Evolutionary conservation across 2,329 filamentous ascomycete species (phyloP).

Genomic region (Trichoderma simmonsii): DNA sequence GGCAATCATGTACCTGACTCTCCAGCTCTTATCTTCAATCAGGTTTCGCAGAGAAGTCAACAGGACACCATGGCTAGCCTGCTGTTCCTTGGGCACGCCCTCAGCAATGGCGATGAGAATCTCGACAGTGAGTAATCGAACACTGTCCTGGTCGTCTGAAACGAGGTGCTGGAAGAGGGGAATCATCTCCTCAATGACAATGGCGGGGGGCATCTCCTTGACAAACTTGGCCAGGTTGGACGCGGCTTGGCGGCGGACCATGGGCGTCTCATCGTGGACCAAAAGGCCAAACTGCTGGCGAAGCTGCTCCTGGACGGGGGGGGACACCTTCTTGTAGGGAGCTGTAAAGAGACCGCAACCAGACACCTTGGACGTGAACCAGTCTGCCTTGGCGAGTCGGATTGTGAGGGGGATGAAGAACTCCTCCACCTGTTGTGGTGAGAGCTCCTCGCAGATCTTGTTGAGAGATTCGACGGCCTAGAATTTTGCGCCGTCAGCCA

Average conservation of each 20-base stretch:
- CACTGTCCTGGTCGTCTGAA: constrained; percentile 95
- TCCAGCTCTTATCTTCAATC: constrained; percentile 99
- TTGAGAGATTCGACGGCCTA: constrained; percentile 98
- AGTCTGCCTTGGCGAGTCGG: constrained; percentile 97
- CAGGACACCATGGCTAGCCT: constrained; percentile 90
- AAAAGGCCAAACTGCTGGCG: constrained; percentile 88
- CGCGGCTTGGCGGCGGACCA: constrained; percentile 95
- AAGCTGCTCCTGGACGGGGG: constrained; percentile 84
- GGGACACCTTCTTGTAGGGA: constrained; percentile 87
- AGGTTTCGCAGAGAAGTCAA: constrained; percentile 85
- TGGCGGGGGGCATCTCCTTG: constrained; percentile 87
- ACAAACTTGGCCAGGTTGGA: constrained; percentile 97
- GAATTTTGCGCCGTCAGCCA: constrained; percentile 17
- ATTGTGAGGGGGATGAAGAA: constrained; percentile 95
- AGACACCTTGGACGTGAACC: constrained; percentile 99
- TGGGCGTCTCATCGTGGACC: constrained; percentile 97
- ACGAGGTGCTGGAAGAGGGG: constrained; percentile 96
- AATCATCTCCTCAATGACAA: constrained; percentile 98
- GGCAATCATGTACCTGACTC: constrained; percentile 98
- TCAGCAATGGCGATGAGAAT: constrained; percentile 95
- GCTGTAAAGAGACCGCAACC: constrained; percentile 92
- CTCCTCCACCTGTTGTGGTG: constrained; percentile 89
- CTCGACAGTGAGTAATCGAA: constrained; percentile 91
- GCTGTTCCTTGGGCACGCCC: constrained; percentile 96
- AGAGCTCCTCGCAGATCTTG: constrained; percentile 95